Conservation (phyloP, 805 yeast species). For the Komagataella ulmi region DNA sequence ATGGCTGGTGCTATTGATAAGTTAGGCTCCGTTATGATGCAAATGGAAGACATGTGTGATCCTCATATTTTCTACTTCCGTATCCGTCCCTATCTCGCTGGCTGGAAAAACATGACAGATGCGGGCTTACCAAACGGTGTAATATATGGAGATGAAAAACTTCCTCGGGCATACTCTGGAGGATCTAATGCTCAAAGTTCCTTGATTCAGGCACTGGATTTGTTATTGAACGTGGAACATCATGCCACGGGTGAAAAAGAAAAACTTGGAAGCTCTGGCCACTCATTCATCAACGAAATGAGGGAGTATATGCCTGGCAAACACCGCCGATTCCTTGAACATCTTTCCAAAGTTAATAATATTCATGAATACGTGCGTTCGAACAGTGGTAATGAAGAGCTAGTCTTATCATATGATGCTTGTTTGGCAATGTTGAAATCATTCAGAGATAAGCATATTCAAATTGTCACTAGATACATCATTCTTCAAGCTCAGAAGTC, state of each 20-base stretch:
- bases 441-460: slow-evolving; percentile 88
- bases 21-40: slow-evolving; percentile 59
- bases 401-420: slow-evolving; percentile 71
- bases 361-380: slow-evolving; percentile 51
- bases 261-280: slow-evolving; percentile 1
- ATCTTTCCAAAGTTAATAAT: slow-evolving; percentile 41
- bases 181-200: slow-evolving; percentile 94
- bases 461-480: slow-evolving; percentile 80
- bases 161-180: slow-evolving; percentile 55
- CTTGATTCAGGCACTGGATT: slow-evolving; percentile 75
- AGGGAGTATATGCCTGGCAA: slow-evolving; percentile 80
- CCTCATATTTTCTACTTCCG: slow-evolving; percentile 85
- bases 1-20: slow-evolving; percentile 67
- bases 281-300: slow-evolving; percentile 65
- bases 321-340: slow-evolving; percentile 62
- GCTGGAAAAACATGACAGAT: slow-evolving; percentile 86
- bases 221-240: slow-evolving; percentile 65
- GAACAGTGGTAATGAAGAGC: slow-evolving; percentile 31
- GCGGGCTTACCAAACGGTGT: slow-evolving; percentile 78
- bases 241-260: slow-evolving; percentile 50
- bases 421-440: slow-evolving; percentile 79
- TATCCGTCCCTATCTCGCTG: slow-evolving; percentile 82
- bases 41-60: slow-evolving; percentile 89
- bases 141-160: slow-evolving; percentile 52
- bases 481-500: slow-evolving; percentile 61